These are phyloP conservation scores for Emergomyces africanus DNA, from an alignment of 2,329 filamentous ascomycete species.

Conservation along the genomic window DNA sequence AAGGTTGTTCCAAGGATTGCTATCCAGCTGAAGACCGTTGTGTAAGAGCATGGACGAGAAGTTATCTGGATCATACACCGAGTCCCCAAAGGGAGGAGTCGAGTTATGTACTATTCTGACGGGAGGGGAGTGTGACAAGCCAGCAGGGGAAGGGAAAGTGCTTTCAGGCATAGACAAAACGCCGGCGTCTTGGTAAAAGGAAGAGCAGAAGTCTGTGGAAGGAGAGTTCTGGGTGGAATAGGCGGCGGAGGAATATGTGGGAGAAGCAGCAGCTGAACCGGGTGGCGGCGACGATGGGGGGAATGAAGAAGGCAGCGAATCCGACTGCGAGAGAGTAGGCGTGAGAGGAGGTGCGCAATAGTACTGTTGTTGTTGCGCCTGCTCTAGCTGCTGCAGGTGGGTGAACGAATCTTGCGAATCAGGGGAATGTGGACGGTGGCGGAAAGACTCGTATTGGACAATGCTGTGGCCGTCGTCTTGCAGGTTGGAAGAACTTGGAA, in stretches of 20 bases:
- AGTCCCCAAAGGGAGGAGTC: constrained; percentile 15
- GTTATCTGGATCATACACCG: constrained; percentile 12
- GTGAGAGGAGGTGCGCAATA: constrained; percentile 7
- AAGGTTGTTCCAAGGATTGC: constrained; percentile 4
- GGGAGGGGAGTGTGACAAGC: constrained; percentile 20
- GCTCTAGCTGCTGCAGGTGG: constrained; percentile 4
- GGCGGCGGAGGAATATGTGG: constrained; percentile 7
- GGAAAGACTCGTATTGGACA: not conserved
- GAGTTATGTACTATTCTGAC: constrained; percentile 19
- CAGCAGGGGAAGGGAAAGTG: constrained; percentile 12
- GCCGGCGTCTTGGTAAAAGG: constrained; percentile 6
- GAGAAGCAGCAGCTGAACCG: constrained; percentile 4
- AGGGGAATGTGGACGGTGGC: not conserved
- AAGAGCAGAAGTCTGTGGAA: constrained; percentile 7
- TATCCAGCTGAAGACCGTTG: constrained; percentile 4
- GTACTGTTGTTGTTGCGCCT: not conserved
- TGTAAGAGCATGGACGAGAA: constrained; percentile 29
- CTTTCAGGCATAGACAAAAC: constrained; percentile 10
- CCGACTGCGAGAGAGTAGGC: constrained; percentile 5
- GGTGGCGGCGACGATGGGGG: not conserved
- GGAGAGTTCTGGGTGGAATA: constrained; percentile 11
- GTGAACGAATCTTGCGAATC: not conserved
- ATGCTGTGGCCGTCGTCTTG: not conserved
- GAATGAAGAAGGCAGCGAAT: constrained; percentile 3
- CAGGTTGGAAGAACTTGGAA: not conserved